phyloP scores from a whole-genome alignment of 495 filamentous ascomycete genomes.

The Annulohypoxylon bovei region DNA sequence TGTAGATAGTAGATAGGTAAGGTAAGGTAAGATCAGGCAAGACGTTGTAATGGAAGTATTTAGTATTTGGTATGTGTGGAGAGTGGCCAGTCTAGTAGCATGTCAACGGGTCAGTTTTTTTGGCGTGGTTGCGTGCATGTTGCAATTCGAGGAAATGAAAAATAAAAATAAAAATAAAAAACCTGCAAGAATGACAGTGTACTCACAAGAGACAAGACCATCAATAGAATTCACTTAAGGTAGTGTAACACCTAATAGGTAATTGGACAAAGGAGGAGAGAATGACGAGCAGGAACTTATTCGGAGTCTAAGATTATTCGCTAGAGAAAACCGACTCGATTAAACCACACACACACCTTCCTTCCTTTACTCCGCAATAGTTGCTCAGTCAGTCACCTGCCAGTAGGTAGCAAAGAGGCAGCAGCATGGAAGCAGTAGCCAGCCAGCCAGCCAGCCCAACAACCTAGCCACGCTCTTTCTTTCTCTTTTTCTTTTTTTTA shows the following conservation, averaged over 20 bases:
- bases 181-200: constrained; percentile 22
- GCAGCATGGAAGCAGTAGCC: constrained; percentile 1
- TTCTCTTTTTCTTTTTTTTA: constrained; percentile 12
- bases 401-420: background rate
- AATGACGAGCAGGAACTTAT: constrained; percentile 34
- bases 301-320: constrained; percentile 23
- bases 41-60: constrained; percentile 15
- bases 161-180: background rate
- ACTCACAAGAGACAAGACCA: background rate
- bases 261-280: constrained; percentile 29
- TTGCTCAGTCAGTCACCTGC: constrained; percentile 34
- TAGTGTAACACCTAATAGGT: constrained; percentile 29
- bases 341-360: constrained; percentile 12
- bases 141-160: constrained; percentile 20
- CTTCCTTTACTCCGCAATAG: constrained; percentile 33
- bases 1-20: constrained; percentile 13
- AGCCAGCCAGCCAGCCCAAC: constrained; percentile 14
- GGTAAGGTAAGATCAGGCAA: constrained; percentile 21
- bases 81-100: constrained; percentile 16
- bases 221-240: background rate
- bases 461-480: constrained; percentile 3
- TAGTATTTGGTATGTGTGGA: constrained; percentile 1
- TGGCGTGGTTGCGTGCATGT: constrained; percentile 36
- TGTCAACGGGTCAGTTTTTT: constrained; percentile 16
- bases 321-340: constrained; percentile 29